Conservation (phyloP, 1,139 yeast genomes). For the Ashbya aceris region DNA sequence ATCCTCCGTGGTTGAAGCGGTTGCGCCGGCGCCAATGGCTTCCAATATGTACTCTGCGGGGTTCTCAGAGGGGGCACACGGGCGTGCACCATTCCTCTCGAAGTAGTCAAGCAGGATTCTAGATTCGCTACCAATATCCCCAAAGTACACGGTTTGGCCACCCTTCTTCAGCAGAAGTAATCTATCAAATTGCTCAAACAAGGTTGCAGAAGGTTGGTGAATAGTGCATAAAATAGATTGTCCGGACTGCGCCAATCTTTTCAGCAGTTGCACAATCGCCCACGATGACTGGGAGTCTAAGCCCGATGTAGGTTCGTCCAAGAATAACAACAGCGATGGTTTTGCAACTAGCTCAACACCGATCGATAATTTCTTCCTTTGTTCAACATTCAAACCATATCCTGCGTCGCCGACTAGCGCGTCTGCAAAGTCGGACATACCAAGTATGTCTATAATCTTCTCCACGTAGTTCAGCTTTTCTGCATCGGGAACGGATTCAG, state of each 20-base stretch:
- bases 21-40: conserved; percentile 54
- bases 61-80: conserved; percentile 41
- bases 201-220: conserved; percentile 52
- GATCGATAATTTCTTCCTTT: conserved; percentile 51
- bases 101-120: conserved; percentile 40
- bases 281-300: conserved; percentile 48
- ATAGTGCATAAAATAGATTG: conserved; percentile 50
- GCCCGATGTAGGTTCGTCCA: conserved; percentile 49
- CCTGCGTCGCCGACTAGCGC: conserved; percentile 49
- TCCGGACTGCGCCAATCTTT: conserved; percentile 40
- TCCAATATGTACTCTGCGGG: conserved; percentile 55
- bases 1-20: conserved; percentile 37
- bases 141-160: conserved; percentile 54
- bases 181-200: conserved; percentile 42
- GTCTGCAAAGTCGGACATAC: conserved; percentile 46
- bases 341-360: conserved; percentile 48
- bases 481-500: conserved; percentile 37
- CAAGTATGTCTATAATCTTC: conserved; percentile 40
- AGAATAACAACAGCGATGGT: conserved; percentile 40
- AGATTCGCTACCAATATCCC: conserved; percentile 49
- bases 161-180: conserved; percentile 38
- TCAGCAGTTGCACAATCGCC: conserved; percentile 41
- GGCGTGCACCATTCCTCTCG: conserved; percentile 45
- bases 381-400: conserved; percentile 51
- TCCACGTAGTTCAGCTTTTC: conserved; percentile 45